Evolutionary conservation across 257 asterid species (phyloP).

Genomic region (Nicotiana paniculata): DNA sequence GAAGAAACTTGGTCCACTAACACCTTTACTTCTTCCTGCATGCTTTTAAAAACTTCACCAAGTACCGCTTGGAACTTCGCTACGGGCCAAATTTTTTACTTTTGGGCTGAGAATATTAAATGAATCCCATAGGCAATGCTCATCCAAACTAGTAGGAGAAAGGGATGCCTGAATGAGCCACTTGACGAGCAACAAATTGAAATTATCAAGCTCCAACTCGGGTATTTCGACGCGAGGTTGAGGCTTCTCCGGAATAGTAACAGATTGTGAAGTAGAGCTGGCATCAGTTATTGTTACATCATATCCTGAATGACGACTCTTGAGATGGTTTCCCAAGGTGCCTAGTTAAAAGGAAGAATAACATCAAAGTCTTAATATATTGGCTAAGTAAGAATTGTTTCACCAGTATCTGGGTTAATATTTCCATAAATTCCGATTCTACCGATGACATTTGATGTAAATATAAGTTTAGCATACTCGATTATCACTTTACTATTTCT

Average conservation of each 20-base stretch:
- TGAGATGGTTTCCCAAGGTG: conserved; percentile 88
- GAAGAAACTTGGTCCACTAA: conserved; percentile 72
- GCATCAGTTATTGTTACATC: conserved; percentile 53
- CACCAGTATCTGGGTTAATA: too few species aligned
- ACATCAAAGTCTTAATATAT: background rate
- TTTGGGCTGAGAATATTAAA: conserved; percentile 74
- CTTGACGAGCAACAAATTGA: conserved; percentile 82
- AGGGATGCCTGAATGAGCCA: conserved; percentile 69
- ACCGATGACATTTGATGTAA: too few species aligned
- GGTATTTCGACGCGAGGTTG: conserved; percentile 46
- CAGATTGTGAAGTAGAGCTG: conserved; percentile 33
- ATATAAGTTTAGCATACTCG: background rate
- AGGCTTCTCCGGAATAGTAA: conserved; percentile 60
- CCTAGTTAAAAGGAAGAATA: conserved; percentile 37
- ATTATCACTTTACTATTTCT: too few species aligned
- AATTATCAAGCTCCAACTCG: conserved; percentile 65
- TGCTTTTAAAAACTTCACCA: conserved; percentile 59
- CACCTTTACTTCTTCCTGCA: conserved; percentile 79
- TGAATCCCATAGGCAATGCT: conserved; percentile 60
- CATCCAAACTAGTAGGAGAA: conserved; percentile 58
- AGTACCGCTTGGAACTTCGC: conserved; percentile 63
- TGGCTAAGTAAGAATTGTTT: too few species aligned
- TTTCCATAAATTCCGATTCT: too few species aligned
- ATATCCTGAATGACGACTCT: conserved; percentile 88
- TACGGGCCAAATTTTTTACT: conserved; percentile 55